phyloP scores from a whole-genome alignment of 208 protist species.

The Leishmania arabica region DNA sequence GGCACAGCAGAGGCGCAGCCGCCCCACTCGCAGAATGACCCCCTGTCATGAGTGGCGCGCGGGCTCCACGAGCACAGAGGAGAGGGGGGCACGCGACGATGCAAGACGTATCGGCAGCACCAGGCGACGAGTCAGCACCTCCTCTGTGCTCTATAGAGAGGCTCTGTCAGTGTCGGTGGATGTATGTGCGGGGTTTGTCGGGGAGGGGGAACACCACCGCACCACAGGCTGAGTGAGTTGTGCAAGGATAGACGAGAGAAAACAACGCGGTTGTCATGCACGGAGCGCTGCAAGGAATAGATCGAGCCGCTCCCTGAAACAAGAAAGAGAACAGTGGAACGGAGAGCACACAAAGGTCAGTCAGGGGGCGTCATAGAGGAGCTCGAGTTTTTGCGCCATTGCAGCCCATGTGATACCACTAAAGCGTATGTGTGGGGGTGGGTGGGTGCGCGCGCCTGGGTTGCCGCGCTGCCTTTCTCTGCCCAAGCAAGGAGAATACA shows the following conservation, averaged over 20 bases:
- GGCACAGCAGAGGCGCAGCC: background rate
- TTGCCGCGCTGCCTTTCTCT: background rate
- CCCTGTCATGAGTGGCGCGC: background rate
- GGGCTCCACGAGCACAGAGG: background rate
- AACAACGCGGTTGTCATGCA: background rate
- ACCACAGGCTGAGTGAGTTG: background rate
- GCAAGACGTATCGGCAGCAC: background rate
- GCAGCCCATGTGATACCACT: background rate
- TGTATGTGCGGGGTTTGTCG: background rate
- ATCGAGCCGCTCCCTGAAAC: background rate
- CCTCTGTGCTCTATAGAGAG: background rate
- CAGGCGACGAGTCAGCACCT: background rate
- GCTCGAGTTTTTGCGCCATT: background rate
- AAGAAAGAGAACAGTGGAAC: background rate
- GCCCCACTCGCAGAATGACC: background rate
- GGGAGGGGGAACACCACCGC: background rate
- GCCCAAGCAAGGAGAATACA: background rate
- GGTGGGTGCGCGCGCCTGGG: background rate
- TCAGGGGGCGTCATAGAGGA: background rate
- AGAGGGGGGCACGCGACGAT: background rate
- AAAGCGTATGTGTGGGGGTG: background rate
- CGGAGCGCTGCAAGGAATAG: background rate
- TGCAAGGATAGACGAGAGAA: background rate
- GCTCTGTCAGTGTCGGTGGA: background rate
- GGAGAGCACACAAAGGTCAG: background rate